These are phyloP conservation scores for Phytophthora crassamura DNA, from an alignment of 352 stramenopile genomes.

Conservation along the genomic window DNA sequence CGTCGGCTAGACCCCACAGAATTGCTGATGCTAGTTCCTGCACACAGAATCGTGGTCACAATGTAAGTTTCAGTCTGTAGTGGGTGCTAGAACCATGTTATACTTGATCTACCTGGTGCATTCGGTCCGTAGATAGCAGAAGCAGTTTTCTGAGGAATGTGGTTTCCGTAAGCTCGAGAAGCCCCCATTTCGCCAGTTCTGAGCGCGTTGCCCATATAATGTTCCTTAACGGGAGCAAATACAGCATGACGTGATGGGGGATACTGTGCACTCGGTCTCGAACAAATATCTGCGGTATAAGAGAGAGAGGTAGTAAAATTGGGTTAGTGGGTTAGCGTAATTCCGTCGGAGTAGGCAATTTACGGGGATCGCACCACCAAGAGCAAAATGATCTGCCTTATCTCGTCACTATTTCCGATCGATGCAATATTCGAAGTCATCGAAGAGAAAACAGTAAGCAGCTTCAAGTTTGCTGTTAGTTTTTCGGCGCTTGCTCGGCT, in stretches of 20 bases:
- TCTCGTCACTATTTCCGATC: conserved; percentile 26
- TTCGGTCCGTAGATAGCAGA: conserved; percentile 14
- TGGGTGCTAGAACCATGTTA: neutral
- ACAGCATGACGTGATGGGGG: conserved; percentile 14
- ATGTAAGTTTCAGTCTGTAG: neutral
- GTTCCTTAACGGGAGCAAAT: conserved; percentile 28
- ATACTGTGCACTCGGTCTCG: conserved; percentile 19
- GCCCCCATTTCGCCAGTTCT: conserved; percentile 22
- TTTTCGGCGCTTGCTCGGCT: conserved; percentile 18
- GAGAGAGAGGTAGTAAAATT: neutral
- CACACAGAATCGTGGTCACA: neutral
- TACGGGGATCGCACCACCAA: conserved; percentile 14
- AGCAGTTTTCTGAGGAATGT: conserved; percentile 30
- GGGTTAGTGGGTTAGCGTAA: neutral
- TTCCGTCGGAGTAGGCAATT: neutral
- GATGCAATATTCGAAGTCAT: conserved; percentile 25
- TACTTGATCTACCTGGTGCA: conserved; percentile 19
- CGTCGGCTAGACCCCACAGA: conserved; percentile 31
- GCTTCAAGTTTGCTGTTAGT: conserved; percentile 14
- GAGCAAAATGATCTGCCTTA: conserved; percentile 21
- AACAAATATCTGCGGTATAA: conserved; percentile 18
- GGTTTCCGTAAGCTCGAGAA: conserved; percentile 17
- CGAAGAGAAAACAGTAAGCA: conserved; percentile 24
- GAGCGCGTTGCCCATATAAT: conserved; percentile 27
- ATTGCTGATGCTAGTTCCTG: conserved; percentile 28